Base-by-base conservation (phyloP, 176 grass and related monocot species). In the Ampelocalamus luodianensis region DNA sequence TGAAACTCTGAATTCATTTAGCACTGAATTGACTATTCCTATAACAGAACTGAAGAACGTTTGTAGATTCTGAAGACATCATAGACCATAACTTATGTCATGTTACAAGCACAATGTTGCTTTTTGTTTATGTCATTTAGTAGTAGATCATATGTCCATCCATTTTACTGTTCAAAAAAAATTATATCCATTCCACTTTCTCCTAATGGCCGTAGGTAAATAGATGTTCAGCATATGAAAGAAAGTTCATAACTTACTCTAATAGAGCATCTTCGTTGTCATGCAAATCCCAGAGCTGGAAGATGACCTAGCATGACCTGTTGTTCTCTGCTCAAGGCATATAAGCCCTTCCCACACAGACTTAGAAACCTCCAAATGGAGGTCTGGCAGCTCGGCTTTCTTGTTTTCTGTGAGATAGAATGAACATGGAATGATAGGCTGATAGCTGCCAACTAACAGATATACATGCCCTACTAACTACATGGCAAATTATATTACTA, bases 201-300 rank as follows among this genome's bases (percentile, higher is more conserved):
- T 58, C 13, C n/a, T 71, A 42, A 58, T 40, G 49, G 16, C 8
- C 7, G 10, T 29, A 10, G 9, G 18, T 7, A 16, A 63, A 66
- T 43, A 55, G 3, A 8, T 66, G 14, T 65, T 64, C 44, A 27
- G 0, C 34, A 43, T 76, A 22, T 56, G 36, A 77, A 55, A 59
- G 73, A 14, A 73, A 67, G 53, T 82, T 76, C 10, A 3, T 65
- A 76, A 20, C 63, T 82, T 37, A 54, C 60, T 76, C 64, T 63
- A 62, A 65, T 44, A 68, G 53, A 66, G n/a, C 58, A 65, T 65
- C 46, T 48, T 32, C 46, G 20, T 67, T 73, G 20, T 10, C 10
- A 24, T 20, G 20, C 17, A 73, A 84, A 70, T 79, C 26, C 8
- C 9, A 4, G 8, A 38, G 13, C 67, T 27, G 5, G 74, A 79